Evolutionary conservation across 495 filamentous ascomycete species (phyloP), one percentile per base, ranked within the genome.

Genomic region (Cercophora newfieldiana): DNA sequence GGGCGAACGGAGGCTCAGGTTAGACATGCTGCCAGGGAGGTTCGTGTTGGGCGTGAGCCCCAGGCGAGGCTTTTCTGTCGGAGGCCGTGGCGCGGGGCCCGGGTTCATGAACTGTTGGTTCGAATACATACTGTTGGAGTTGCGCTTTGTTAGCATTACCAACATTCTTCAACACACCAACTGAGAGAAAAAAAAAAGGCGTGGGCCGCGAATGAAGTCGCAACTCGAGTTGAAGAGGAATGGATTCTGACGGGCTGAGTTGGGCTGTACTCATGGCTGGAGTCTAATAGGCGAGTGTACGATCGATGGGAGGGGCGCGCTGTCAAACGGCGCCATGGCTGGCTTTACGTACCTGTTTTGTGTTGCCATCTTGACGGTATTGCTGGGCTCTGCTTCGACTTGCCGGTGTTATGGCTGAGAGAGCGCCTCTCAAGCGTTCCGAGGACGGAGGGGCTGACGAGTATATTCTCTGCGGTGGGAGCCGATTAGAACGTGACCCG

Each of bases 31-130:
- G 48, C 90, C 90, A 44, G 91, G 89, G 47, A 91, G 83, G 70
- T 87, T 90, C 63, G 82, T 80, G 64, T 83, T 88, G 58, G 90
- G 88, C 50, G 89, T 93, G 26, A 94, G 81, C 63, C 88, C 88
- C 66, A 96, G 86, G 68, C 90, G 90, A 62, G 92, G 90, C 65
- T 90, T 89, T 70, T 94, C 91, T 47, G 87, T 89, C 16, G 95
- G 95, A 54, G 95, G 95, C 67, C 90, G 88, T 51, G 95, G 95
- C 62, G 95, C 94, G 54, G 95, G 94, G 56, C 95, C 92, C 63
- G 95, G 93, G 74, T 97, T 98, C 90, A 97, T 95, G 80, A 99
- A 99, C 75, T 90, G 87, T 72, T 85, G 86, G 64, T 82, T 80
- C 53, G 86, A 80, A 77, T 91, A 92, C 71, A 87, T 80, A 69